Conservation (phyloP, 2,329 filamentous ascomycete genomes). For the Xylariales sp. region DNA sequence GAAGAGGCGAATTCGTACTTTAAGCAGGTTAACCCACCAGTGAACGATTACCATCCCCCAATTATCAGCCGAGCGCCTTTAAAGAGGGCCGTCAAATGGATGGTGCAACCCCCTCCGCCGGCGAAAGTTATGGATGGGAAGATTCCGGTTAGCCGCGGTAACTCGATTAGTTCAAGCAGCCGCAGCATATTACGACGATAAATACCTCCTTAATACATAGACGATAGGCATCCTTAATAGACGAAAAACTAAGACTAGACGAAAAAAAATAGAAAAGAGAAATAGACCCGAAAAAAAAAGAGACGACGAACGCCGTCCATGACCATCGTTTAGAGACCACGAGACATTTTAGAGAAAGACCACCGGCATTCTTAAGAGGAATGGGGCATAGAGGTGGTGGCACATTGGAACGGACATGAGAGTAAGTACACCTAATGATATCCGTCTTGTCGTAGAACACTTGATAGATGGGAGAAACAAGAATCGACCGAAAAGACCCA, state of each 20-base stretch:
- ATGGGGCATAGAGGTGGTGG: too few relatives aligned
- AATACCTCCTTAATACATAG: constrained; percentile 47
- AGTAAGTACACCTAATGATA: too few relatives aligned
- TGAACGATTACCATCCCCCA: constrained; percentile 88
- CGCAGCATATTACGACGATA: constrained; percentile 47
- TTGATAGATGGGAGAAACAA: too few relatives aligned
- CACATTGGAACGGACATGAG: too few relatives aligned
- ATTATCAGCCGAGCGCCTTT: constrained; percentile 82
- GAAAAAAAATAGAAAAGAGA: background rate
- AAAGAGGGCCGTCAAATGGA: constrained; percentile 82
- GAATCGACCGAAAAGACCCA: too few relatives aligned
- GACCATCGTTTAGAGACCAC: background rate
- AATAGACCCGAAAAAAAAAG: too few relatives aligned
- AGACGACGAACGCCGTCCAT: too few relatives aligned
- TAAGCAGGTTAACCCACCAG: constrained; percentile 72
- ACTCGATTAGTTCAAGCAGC: constrained; percentile 57
- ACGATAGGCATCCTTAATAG: background rate
- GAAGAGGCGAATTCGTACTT: constrained; percentile 68
- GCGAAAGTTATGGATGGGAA: constrained; percentile 93
- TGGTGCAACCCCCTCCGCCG: constrained; percentile 91
- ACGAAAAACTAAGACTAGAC: background rate
- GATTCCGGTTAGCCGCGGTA: constrained; percentile 72
- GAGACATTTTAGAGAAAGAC: too few relatives aligned
- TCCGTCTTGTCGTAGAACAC: too few relatives aligned
- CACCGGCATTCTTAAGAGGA: too few relatives aligned